Evolutionary conservation across 106 monocot species (phyloP), one percentile per base, ranked within the genome.

Genomic region (Cymbidium sinense): DNA sequence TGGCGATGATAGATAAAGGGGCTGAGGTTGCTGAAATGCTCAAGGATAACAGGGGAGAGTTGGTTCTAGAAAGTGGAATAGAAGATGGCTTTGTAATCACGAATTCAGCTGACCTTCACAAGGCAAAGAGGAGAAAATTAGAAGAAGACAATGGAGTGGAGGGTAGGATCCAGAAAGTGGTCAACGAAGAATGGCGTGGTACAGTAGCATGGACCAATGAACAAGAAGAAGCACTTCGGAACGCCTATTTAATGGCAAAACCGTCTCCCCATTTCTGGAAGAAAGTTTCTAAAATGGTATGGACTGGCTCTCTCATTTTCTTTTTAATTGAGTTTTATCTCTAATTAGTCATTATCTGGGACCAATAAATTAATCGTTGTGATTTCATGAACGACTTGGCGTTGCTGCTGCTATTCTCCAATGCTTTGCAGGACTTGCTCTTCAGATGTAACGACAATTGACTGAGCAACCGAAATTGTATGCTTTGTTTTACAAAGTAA

Each of bases 261-360:
- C 95, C 95, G 5, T 93, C 95, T 1, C 95, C 95, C 13, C 90
- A 88, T 85, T 93, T 95, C 77, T 95, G 95, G 95, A 95, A 95
- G 85, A 93, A 93, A 72, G 82, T 95, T 30, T 85, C 95, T 54
- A 95, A 82, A 80, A 90, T 95, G 95, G 95, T 95, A 95, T 82
- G 47, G 50, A 75, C 23, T 41, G 11, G 21, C 43, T 13, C 25
- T 29, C 36, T 70, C 20, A 13, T 74, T 44, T 27, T 27, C 11
- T 44, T 71, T 31, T 31, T 21, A 17, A 52, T 52, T 52, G 52
- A 52, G 52, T 52, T 21, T 52, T 33, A 67, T 30, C 29, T 33
- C 31, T 67, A 33, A 8, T 33, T 67, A 0, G 21, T 67, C 13
- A 67, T 31, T 33, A 30, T 67, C 25, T 67, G 67, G 1, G 12